Evolutionary conservation across 768 basidiomycete genomes (phyloP), one percentile per base, ranked within the genome.

Genomic region (Clitopilus passeckerianus): DNA sequence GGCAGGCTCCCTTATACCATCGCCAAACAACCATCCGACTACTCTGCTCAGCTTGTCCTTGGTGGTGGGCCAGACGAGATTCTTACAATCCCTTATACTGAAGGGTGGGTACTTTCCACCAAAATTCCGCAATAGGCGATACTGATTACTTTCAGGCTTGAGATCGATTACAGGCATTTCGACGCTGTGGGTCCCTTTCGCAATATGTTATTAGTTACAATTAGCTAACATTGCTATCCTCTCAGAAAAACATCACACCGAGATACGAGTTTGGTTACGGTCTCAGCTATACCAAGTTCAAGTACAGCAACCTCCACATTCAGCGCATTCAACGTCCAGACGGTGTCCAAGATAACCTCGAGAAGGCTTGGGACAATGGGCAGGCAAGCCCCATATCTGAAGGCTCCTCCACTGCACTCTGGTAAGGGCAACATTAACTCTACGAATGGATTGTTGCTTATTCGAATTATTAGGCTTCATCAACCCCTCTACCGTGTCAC

Each of bases 251-350:
- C 61, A 91, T 93, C 62, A 79, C 78, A 0, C 92, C 92, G 3
- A 89, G 90, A 35, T 93, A 85, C 66, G 91, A 92, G 67, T 98
- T 98, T 69, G 95, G 95, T 5, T 95, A 86, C 68, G 95, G 95
- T 0, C 70, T 95, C 67, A 90, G 86, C 58, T 98, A 97, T 75
- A 89, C 95, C 37, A 80, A 73, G 1, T 98, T 95, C 70, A 71
- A 80, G 33, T 95, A 93, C 70, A 83, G 78, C 44, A 74, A 80
- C 33, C 74, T 95, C 10, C 63, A 75, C 2, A 72, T 91, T 34
- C 68, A 67, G 15, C 74, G 76, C 57, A 69, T 89, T 4, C 57
- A 66, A 8, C 59, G 63, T 16, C 74, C 78, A n/a, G 73, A 71
- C 2, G 71, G 75, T 10, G 71, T 78, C 18, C 66, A 78, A 0